These are phyloP conservation scores for Rehmannia glutinosa DNA, from an alignment of 257 asterid genomes.

Conservation along the genomic window DNA sequence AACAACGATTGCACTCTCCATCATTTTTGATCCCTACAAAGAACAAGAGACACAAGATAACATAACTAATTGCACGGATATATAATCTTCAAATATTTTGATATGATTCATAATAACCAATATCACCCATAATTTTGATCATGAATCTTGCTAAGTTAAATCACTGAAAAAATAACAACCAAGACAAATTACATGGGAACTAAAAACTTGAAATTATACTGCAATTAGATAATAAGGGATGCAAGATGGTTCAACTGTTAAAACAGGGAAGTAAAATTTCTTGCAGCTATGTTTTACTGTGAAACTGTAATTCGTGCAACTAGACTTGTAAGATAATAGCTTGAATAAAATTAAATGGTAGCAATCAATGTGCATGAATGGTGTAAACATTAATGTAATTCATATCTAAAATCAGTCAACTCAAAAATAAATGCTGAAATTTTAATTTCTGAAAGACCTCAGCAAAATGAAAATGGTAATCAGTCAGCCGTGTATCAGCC, in stretches of 20 bases:
- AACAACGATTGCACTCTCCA: conserved; percentile 70
- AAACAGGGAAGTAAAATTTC: conserved; percentile 2
- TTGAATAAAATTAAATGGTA: neutral
- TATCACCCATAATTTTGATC: neutral
- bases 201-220: neutral
- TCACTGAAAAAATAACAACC: neutral
- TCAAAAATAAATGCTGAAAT: conserved; percentile 6
- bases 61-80: neutral
- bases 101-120: conserved; percentile 6
- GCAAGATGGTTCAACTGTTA: neutral
- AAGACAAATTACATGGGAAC: neutral
- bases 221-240: neutral
- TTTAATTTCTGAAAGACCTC: conserved; percentile 49
- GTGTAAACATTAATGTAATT: neutral
- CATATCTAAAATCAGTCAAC: conserved; percentile 11
- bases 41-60: conserved; percentile 14
- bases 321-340: neutral
- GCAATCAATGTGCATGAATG: neutral
- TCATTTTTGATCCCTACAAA: conserved; percentile 65
- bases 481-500: conserved; percentile 86
- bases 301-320: conserved; percentile 17
- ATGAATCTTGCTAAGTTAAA: neutral
- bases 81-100: conserved; percentile 7
- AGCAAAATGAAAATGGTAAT: conserved; percentile 77
- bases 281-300: neutral